A percentile compares a stretch with the other conserved stretches of the same genome.
These are phyloP conservation scores for Nannochloris sp. DNA, from an alignment of 139 green algal species.

Conservation along the genomic window DNA sequence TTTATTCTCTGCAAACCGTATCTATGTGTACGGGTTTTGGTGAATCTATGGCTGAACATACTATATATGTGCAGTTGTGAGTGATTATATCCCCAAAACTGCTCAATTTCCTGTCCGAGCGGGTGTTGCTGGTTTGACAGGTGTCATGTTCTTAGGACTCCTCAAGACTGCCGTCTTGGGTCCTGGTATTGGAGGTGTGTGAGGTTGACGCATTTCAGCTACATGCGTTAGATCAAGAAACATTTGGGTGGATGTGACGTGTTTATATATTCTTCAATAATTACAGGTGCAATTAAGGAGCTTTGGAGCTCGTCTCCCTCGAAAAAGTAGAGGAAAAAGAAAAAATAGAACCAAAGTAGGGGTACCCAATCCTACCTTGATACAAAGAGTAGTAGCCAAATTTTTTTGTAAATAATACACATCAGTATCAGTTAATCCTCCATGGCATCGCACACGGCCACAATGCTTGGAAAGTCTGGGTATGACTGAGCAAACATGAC, in stretches of 20 bases:
- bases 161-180: conserved; percentile 18
- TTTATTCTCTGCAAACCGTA: conserved; percentile 4
- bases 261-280: neutral
- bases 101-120: conserved; percentile 19
- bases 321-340: conserved; percentile 3
- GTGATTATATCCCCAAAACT: conserved; percentile 22
- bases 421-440: no score
- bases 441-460: neutral
- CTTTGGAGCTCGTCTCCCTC: conserved; percentile 3
- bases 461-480: conserved; percentile 13
- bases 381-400: no score
- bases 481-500: conserved; percentile 1
- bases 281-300: conserved; percentile 11
- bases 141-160: conserved; percentile 17
- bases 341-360: no score
- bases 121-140: conserved; percentile 19
- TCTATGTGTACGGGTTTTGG: neutral
- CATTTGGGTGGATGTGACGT: no score
- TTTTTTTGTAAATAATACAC: no score
- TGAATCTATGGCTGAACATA: neutral
- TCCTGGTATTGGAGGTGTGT: conserved; percentile 16
- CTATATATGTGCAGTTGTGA: conserved; percentile 18
- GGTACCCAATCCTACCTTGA: no score
- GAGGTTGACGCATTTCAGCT: no score
- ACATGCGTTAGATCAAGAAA: no score